Evolutionary conservation across 73 alveolate species (phyloP).

Genomic region (Tetrahymena thermophila): DNA sequence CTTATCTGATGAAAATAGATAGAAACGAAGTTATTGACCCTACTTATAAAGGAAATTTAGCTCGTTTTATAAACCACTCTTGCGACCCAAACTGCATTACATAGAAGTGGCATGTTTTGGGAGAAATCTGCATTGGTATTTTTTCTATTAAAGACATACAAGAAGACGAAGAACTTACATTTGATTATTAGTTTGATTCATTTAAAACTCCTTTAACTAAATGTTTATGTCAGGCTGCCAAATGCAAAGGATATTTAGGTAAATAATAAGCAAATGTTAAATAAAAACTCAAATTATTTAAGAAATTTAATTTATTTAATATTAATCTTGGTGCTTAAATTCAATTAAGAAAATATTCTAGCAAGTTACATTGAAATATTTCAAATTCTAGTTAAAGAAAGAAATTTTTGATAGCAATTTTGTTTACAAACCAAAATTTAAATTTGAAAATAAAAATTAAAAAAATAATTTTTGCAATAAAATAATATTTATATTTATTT

Average conservation of each 20-base stretch:
- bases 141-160: constrained; percentile 88
- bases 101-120: constrained; percentile 94
- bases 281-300: too few species aligned
- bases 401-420: too few species aligned
- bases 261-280: too few species aligned
- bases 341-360: too few species aligned
- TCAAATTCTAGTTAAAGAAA: too few species aligned
- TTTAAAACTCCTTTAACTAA: constrained; percentile 89
- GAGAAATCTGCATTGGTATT: constrained; percentile 95
- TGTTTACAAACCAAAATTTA: too few species aligned
- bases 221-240: constrained; percentile 91
- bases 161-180: constrained; percentile 93
- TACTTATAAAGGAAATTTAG: constrained; percentile 91
- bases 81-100: constrained; percentile 98
- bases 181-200: constrained; percentile 91
- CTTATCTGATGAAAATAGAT: constrained; percentile 88
- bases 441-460: too few species aligned
- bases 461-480: too few species aligned
- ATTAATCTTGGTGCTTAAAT: too few species aligned
- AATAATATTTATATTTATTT: too few species aligned
- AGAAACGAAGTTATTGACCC: constrained; percentile 96
- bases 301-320: too few species aligned
- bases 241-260: constrained; percentile 95
- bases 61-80: constrained; percentile 95
- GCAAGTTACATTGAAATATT: too few species aligned